Base-by-base conservation (phyloP, 2,329 filamentous ascomycete species). In the Microcyclosporella mali region DNA sequence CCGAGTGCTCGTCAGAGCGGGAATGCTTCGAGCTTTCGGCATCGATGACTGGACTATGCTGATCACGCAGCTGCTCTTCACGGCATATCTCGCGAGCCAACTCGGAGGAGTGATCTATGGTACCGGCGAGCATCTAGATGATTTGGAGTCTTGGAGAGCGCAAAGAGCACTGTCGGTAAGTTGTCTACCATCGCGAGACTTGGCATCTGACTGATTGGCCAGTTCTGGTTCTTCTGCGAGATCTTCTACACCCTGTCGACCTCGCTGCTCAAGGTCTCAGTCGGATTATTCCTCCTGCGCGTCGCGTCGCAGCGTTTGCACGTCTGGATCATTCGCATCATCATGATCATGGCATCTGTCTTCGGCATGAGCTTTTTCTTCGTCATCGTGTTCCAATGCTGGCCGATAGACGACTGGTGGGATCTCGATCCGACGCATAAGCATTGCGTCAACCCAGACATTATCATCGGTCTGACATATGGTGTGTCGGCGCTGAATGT, bases 161-260 rank as follows among this genome's bases (percentile, higher is more conserved):
- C 38, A 50, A 27, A 45, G 19, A 8, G 57, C 57, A 8, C 31
- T 59, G 6, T 41, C 25, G 21, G 52, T 55, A 47, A 17, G 49
- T 33, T 14, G 10, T 17, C 17, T 4, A 7, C 21, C 7, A 6
- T 7, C 16, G 7, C 6, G 3, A 10, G 2, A 8, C 10, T 19
- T 33, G 12, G 12, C 35, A n/a, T 21, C 33, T 43, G 18, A 41
- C 40, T 7, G 30, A 15, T 29, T 21, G 14, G 2, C 8, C 38
- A 68, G 66, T 67, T 62, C 51, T 78, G 73, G 73, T 78, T 71
- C 62, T 66, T 78, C n/a, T 74, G 72, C 50, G 74, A 78, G 52
- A 60, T 73, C n/a, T 69, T 70, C 48, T 79, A 78, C 55, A 68
- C 72, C 6, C 57, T 73, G 41, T 65, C 68, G 4, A 73, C 67